Evolutionary conservation across 1,284 basidiomycete species (phyloP).

Genomic region (Singerocomus inundabilis): DNA sequence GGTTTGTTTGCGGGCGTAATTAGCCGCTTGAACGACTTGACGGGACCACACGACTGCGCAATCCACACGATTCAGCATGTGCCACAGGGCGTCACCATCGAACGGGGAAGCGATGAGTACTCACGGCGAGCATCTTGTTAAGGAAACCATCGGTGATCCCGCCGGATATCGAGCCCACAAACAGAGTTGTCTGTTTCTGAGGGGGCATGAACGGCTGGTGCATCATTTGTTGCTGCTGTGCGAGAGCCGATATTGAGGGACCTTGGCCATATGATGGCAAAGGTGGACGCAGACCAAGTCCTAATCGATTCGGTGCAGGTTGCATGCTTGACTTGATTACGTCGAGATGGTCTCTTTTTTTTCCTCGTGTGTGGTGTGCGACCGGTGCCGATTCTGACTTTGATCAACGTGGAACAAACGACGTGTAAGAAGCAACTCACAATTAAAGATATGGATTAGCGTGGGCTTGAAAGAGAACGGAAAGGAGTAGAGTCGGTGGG

Average conservation of each 20-base stretch:
- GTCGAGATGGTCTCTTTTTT: not conserved
- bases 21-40: slow-evolving; percentile 87
- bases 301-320: slow-evolving; percentile 66
- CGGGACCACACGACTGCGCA: slow-evolving; percentile 78
- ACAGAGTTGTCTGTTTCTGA: slow-evolving; percentile 68
- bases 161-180: slow-evolving; percentile 93
- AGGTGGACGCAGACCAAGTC: slow-evolving; percentile 81
- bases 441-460: not conserved
- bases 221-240: slow-evolving; percentile 72
- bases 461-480: not conserved
- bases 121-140: slow-evolving; percentile 73
- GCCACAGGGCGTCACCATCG: not conserved
- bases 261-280: slow-evolving; percentile 83
- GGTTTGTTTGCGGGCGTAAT: slow-evolving; percentile 88
- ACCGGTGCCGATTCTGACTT: not conserved
- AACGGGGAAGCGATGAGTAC: slow-evolving; percentile 30
- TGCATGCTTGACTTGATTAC: slow-evolving; percentile 49
- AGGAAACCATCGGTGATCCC: slow-evolving; percentile 84
- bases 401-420: slow-evolving; percentile 1
- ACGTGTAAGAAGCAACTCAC: slow-evolving; percentile 1
- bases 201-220: slow-evolving; percentile 59
- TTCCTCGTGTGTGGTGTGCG: not conserved
- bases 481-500: not conserved
- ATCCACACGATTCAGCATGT: not conserved
- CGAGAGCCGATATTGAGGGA: slow-evolving; percentile 82